Conservation (phyloP, 202 grass and related monocot species). For the Dendrocalamus latiflorus region DNA sequence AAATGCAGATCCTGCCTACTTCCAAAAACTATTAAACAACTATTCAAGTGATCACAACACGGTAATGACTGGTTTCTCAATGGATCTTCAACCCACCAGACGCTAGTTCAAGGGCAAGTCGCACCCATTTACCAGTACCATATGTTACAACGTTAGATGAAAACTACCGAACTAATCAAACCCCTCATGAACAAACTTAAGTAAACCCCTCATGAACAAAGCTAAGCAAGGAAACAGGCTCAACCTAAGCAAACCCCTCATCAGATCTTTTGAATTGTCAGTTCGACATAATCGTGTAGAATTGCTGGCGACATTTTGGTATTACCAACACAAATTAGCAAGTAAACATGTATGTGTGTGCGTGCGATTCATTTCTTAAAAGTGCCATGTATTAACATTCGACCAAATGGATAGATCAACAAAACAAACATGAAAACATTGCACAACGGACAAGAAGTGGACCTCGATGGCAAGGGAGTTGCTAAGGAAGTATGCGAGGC, state of each 20-base stretch:
- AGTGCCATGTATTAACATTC: background rate
- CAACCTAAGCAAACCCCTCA: background rate
- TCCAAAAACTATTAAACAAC: background rate
- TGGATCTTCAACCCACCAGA: background rate
- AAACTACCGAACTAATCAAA: background rate
- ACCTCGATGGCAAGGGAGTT: slow-evolving; percentile 87
- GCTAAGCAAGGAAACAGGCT: background rate
- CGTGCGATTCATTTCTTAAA: background rate
- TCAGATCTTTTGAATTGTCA: too few species aligned
- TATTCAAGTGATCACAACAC: background rate
- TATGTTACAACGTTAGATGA: background rate
- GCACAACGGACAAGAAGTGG: background rate
- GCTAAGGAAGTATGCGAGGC: slow-evolving; percentile 89
- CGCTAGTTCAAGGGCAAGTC: too few species aligned
- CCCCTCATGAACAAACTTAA: too few species aligned
- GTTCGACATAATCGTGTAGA: background rate
- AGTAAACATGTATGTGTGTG: background rate
- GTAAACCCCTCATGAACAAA: background rate
- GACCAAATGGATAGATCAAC: background rate
- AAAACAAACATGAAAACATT: background rate
- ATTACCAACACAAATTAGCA: background rate
- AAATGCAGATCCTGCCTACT: background rate
- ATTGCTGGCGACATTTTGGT: background rate
- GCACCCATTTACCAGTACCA: background rate
- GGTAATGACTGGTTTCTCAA: background rate